Evolutionary conservation across 441 rosid genomes (phyloP), one percentile per base, ranked within the genome.

Genomic region (Kokia cookei): DNA sequence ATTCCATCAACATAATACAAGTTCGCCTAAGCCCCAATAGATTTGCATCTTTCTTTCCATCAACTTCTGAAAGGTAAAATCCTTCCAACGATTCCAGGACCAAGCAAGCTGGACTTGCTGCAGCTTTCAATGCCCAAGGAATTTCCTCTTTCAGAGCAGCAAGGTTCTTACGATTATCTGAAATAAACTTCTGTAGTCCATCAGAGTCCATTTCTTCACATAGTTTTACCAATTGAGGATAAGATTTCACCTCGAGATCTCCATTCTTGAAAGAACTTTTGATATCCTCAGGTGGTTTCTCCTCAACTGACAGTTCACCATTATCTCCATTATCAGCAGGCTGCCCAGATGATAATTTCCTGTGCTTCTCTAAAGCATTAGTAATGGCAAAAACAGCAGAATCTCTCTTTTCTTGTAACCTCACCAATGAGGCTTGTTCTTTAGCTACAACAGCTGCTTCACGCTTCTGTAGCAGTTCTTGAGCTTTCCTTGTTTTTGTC

Each of bases 1-100:
- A 93, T 47, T 95, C 99, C 99, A 95, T 90, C 86, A 95, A 81
- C 99, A 95, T 93, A 82, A 95, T 95, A 79, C 99, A 91, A 61
- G 98, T 93, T 64, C 99, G 86, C 65, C 99, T 96, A 64, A 95
- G 85, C 73, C 99, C 98, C 87, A 95, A 78, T 45, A 95, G 86
- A 80, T 65, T 84, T 27, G 95, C 83, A 57, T 93, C 98, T 83
- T 93, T 95, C 86, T 59, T 59, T 27, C 64, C 64, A 59, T 59
- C 64, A 6, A 59, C 37, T 59, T 59, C 64, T 29, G 10, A 59
- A 13, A 27, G 37, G 64, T 59, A 59, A 59, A 59, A 59, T 29
- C 64, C 64, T 27, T 83, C 88, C 75, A 95, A 82, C 75, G 97
- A 91, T 77, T 89, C 88, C 83, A 95, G 79, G 51, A 95, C 95